Evolutionary conservation across 2,329 filamentous ascomycete genomes (phyloP).

Genomic region (Pleoardoris graminearum): DNA sequence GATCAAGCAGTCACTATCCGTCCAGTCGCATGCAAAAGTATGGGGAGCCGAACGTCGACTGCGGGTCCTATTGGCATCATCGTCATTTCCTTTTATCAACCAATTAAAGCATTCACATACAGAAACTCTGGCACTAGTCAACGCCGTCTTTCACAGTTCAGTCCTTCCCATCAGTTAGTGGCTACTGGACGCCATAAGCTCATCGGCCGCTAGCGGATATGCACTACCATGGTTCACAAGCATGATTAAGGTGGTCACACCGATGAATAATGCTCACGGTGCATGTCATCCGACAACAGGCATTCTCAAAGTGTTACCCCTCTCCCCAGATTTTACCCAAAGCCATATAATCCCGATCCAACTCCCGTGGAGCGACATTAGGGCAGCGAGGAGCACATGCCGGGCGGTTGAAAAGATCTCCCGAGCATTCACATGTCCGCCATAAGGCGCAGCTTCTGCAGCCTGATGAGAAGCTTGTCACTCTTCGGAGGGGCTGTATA

Average conservation of each 20-base stretch:
- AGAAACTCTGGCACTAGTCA: slow-evolving; percentile 4
- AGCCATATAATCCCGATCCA: neutral
- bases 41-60: neutral
- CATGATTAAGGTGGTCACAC: slow-evolving; percentile 11
- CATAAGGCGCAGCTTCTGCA: slow-evolving; percentile 21
- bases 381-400: neutral
- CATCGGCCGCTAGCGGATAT: slow-evolving; percentile 13
- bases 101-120: slow-evolving; percentile 10
- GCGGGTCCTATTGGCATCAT: neutral
- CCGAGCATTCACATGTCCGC: slow-evolving; percentile 19
- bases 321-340: slow-evolving; percentile 11
- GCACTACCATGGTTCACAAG: slow-evolving; percentile 19
- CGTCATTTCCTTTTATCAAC: slow-evolving; percentile 9
- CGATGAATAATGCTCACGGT: slow-evolving; percentile 5
- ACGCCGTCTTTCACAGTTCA: neutral
- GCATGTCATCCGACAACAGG: slow-evolving; percentile 16
- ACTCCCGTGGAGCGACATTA: slow-evolving; percentile 1
- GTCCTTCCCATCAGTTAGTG: neutral
- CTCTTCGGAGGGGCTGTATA: slow-evolving; percentile 54
- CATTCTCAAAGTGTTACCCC: slow-evolving; percentile 3
- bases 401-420: neutral
- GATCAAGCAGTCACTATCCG: neutral
- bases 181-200: slow-evolving; percentile 10
- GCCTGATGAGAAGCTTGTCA: slow-evolving; percentile 40
- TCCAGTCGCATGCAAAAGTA: neutral